These are phyloP conservation scores for Xylaria sp. DNA, from an alignment of 2,329 filamentous ascomycete genomes.

Conservation along the genomic window DNA sequence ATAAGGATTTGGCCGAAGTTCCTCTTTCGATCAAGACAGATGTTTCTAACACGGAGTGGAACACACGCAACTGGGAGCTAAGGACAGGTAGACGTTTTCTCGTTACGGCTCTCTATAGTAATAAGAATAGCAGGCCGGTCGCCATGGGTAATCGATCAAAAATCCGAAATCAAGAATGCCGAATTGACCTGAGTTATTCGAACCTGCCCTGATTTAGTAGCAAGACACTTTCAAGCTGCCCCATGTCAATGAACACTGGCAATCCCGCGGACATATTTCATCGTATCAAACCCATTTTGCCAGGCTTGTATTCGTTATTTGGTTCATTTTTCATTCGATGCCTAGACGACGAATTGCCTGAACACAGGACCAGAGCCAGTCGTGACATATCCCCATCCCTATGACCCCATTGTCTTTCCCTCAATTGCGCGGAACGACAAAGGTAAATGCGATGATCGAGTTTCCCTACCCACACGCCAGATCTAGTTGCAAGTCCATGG, in stretches of 20 bases:
- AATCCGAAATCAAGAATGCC: background rate
- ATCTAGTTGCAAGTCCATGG: slow-evolving; percentile 50
- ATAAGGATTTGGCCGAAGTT: background rate
- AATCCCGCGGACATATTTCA: slow-evolving; percentile 22
- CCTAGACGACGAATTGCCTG: slow-evolving; percentile 49
- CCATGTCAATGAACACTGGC: slow-evolving; percentile 16
- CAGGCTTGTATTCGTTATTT: slow-evolving; percentile 41
- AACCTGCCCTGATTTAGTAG: slow-evolving; percentile 14
- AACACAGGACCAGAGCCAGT: slow-evolving; percentile 50
- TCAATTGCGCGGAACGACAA: slow-evolving; percentile 48
- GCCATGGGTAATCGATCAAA: slow-evolving; percentile 3
- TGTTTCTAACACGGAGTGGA: background rate
- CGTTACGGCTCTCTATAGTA: background rate
- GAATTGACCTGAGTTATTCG: background rate
- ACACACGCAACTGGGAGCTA: background rate
- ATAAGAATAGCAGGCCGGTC: slow-evolving; percentile 2
- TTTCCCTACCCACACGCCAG: slow-evolving; percentile 51
- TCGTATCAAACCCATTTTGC: slow-evolving; percentile 27
- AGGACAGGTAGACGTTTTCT: background rate
- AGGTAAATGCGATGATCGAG: slow-evolving; percentile 49
- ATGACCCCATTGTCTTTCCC: slow-evolving; percentile 48
- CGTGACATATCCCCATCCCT: slow-evolving; percentile 45
- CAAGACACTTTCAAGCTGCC: slow-evolving; percentile 8
- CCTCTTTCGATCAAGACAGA: background rate
- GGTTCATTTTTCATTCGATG: slow-evolving; percentile 51